Evolutionary conservation across 2,329 filamentous ascomycete species (phyloP), one percentile per base, ranked within the genome.

Genomic region (Xylaria sp.): DNA sequence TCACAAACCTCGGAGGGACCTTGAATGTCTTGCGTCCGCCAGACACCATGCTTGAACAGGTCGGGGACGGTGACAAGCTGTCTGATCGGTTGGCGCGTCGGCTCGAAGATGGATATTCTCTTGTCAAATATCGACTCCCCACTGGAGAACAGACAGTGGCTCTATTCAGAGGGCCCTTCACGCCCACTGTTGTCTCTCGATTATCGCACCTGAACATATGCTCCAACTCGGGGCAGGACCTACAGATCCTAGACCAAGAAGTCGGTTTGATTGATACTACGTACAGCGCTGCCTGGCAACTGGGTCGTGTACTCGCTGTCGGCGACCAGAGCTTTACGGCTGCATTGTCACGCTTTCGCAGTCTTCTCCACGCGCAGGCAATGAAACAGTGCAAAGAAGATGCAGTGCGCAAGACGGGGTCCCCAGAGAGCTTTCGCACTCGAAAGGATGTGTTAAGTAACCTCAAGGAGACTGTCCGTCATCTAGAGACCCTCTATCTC

Each of bases 281-380:
- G 0, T 83, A 82, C 67, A 76, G 75, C 0, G 57, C 71, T 0
- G 81, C 81, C 0, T 83, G 80, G 81, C 68, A 79, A 28, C 57
- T 81, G 0, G 81, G 81, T 0, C 74, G 74, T 21, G 72, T 72
- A 3, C 51, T 82, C 35, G 81, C 78, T 0, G 63, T 81, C 0
- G 74, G 72, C 0, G 77, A 73, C 55, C 35, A 73, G 37, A 56
- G 19, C 1, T 75, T 70, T 53, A 55, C 55, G 0, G 21, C 49
- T 3, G 59, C 52, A 2, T 31, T 61, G 11, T 21, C 6, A 21
- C 8, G 59, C 25, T n/a, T 76, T 19, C 67, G 74, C 15, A 69
- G 37, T 0, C 14, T 23, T 2, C 70, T 75, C 31, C 61, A 69
- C 8, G 43, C 2, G 52, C 51, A 6, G 58, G 43, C 19, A 11